Evolutionary conservation across 1,284 basidiomycete species (phyloP), one percentile per base, ranked within the genome.

Genomic region (Dichomitus squalens): DNA sequence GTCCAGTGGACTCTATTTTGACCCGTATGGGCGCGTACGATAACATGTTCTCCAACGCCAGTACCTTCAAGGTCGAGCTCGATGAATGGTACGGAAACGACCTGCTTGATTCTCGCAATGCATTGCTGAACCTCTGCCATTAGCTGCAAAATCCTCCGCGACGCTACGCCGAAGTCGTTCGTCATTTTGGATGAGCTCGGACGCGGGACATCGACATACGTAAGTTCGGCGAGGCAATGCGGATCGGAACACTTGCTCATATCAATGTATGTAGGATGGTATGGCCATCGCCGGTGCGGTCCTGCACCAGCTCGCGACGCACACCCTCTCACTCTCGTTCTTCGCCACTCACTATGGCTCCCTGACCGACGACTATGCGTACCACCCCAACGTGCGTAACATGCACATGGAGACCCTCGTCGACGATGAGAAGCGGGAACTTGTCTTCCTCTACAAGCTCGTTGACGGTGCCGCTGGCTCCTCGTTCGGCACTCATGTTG

Each of bases 21-120:
- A 98, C 96, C 7, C 88, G 97, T 27, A 99, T 99, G 96, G 97
- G 97, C 18, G 97, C 97, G 2, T 96, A 96, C 71, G 95, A 98
- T 70, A 95, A 95, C 68, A 96, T 98, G 91, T 97, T 97, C 72
- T 91, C 93, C 2, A 92, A 92, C 64, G 86, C 95, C 0, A 95
- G 93, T 74, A 96, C 95, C 0, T 98, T 97, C 84, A 95, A 96
- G 72, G 95, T 98, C 18, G 96, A 98, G 70, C 79, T 98, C 52
- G 95, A 97, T 71, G 96, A 98, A 84, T 94, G 91, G 92, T 92
- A 62, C n/a, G 46, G 7, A 31, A 31, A 31, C 11, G 16, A 41
- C 49, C 12, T 20, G 14, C 29, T 41, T 23, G 39, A 48, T 49
- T 7, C 18, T 8, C 11, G 7, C 14, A 11, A 27, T 5, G 16